phyloP scores from a whole-genome alignment of 352 stramenopile genomes.

The Phytophthora chlamydospora region DNA sequence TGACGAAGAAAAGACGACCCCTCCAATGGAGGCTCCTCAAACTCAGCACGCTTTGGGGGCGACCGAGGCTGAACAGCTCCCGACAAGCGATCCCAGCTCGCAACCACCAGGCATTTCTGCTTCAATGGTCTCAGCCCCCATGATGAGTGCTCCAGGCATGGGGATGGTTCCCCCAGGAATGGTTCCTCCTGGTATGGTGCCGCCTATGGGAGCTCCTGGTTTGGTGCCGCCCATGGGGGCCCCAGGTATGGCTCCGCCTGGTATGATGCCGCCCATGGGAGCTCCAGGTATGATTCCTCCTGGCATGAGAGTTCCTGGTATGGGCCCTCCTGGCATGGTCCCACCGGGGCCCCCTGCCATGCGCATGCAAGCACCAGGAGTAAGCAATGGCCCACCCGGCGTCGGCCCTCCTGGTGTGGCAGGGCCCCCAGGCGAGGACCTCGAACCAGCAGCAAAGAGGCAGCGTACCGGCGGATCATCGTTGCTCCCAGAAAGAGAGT shows the following conservation, averaged over 20 bases:
- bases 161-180: slow-evolving; percentile 6
- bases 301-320: slow-evolving; percentile 8
- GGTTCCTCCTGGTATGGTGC: slow-evolving; percentile 30
- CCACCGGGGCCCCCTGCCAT: slow-evolving; percentile 3
- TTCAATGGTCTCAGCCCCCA: slow-evolving; percentile 20
- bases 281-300: slow-evolving; percentile 27
- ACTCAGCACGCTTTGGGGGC: slow-evolving; percentile 12
- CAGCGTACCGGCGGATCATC: slow-evolving; percentile 66
- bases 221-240: slow-evolving; percentile 21
- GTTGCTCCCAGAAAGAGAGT: slow-evolving; percentile 83
- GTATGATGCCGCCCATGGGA: slow-evolving; percentile 35
- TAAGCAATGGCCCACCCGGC: slow-evolving; percentile 36
- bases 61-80: slow-evolving; percentile 16
- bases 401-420: slow-evolving; percentile 46
- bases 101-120: slow-evolving; percentile 23
- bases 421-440: slow-evolving; percentile 38
- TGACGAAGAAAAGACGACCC: slow-evolving; percentile 38
- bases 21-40: slow-evolving; percentile 8
- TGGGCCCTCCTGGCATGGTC: slow-evolving; percentile 15
- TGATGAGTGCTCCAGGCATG: slow-evolving; percentile 35
- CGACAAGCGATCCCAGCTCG: slow-evolving; percentile 12
- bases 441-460: slow-evolving; percentile 70
- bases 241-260: slow-evolving; percentile 35
- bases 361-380: slow-evolving; percentile 35
- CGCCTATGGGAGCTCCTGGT: slow-evolving; percentile 29